A percentile compares a stretch with the other conserved stretches of the same genome.
phyloP scores from a whole-genome alignment of 228 moss, liverwort and hornwort genomes.

The Sphagnum fallax region DNA sequence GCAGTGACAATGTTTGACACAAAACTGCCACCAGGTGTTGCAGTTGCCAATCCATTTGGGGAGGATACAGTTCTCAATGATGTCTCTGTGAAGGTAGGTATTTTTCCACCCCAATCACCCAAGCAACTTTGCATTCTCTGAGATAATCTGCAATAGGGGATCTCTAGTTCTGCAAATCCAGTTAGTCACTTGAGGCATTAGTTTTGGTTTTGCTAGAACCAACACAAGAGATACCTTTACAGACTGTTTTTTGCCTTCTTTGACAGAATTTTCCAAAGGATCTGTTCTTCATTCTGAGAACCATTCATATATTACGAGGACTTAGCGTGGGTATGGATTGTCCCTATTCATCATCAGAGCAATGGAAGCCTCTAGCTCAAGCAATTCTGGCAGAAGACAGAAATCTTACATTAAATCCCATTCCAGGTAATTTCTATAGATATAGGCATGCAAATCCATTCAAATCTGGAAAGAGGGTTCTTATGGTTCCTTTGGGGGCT shows the following conservation, averaged over 20 bases:
- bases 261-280: conserved; percentile 50
- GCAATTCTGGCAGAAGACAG: conserved; percentile 43
- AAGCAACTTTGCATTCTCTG: no score
- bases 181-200: no score
- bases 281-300: conserved; percentile 79
- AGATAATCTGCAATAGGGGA: no score
- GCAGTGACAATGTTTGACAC: conserved; percentile 80
- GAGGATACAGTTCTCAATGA: conserved; percentile 57
- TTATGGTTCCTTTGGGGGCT: neutral
- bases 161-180: no score
- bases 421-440: conserved; percentile 12
- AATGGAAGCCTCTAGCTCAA: conserved; percentile 79
- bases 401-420: conserved; percentile 11
- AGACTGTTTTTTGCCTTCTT: neutral
- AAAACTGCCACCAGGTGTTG: conserved; percentile 64
- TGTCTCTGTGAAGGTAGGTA: conserved; percentile 34
- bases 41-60: conserved; percentile 53
- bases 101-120: no score
- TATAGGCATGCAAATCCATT: neutral
- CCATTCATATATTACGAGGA: conserved; percentile 76
- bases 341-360: conserved; percentile 55
- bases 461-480: neutral
- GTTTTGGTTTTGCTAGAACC: no score
- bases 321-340: conserved; percentile 83
- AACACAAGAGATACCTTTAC: no score